phyloP scores from a whole-genome alignment of 129 eudicot genomes.

The Artemisia argyi region DNA sequence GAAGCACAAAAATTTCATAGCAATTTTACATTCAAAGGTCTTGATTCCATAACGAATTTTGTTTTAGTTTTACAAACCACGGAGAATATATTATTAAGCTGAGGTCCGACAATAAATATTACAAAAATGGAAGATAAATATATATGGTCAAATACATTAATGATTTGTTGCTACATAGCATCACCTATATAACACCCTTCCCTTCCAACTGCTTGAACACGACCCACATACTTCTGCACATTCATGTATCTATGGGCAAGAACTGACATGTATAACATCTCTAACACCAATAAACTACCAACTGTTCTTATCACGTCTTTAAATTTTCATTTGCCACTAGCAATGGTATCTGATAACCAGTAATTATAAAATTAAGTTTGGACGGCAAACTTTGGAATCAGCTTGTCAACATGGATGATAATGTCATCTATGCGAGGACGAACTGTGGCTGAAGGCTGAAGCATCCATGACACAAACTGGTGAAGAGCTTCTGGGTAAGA shows the following conservation, averaged over 20 bases:
- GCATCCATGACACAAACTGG: conserved; percentile 97
- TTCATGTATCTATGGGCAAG: conserved; percentile 15
- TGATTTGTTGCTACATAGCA: neutral
- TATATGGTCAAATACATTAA: conserved; percentile 28
- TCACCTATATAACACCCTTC: conserved; percentile 8
- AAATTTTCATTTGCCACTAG: conserved; percentile 10
- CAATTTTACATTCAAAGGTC: too few species aligned
- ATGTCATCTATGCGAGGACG: conserved; percentile 86
- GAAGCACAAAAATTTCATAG: too few species aligned
- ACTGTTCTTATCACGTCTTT: conserved; percentile 15
- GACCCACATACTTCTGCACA: neutral
- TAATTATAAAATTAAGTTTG: conserved; percentile 25
- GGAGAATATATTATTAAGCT: conserved; percentile 9
- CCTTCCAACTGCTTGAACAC: neutral
- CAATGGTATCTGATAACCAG: neutral
- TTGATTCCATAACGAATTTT: neutral
- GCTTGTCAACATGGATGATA: conserved; percentile 86
- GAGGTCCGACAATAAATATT: conserved; percentile 11
- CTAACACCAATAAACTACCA: conserved; percentile 22
- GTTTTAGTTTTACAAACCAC: conserved; percentile 19
- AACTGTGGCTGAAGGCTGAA: conserved; percentile 85
- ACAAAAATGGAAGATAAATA: conserved; percentile 18
- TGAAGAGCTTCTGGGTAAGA: conserved; percentile 85
- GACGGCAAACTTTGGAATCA: conserved; percentile 62
- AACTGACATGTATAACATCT: conserved; percentile 10